Evolutionary conservation across 106 monocot genomes (phyloP).

Genomic region (Acorus calamus): DNA sequence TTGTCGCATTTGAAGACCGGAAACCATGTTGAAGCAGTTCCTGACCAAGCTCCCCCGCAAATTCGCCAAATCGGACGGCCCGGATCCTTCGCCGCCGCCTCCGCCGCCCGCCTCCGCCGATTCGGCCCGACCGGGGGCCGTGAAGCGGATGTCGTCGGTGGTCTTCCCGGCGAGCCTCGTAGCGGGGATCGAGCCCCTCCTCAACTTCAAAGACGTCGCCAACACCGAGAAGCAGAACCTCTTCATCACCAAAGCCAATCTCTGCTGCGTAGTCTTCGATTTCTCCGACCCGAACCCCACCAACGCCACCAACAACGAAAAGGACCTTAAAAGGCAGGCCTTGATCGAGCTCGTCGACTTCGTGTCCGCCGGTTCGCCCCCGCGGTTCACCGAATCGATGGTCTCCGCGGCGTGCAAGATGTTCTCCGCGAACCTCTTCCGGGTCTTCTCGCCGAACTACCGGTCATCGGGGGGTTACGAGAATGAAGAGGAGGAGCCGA

Average conservation of each 20-base stretch:
- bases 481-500: slow-evolving; percentile 76
- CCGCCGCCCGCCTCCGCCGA: slow-evolving; percentile 15
- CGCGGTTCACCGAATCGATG: slow-evolving; percentile 50
- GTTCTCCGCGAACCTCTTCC: slow-evolving; percentile 66
- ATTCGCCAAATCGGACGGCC: slow-evolving; percentile 29
- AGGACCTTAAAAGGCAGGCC: slow-evolving; percentile 60
- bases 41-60: slow-evolving; percentile 60
- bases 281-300: slow-evolving; percentile 50
- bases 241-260: slow-evolving; percentile 65
- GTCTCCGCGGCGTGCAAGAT: slow-evolving; percentile 65
- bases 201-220: slow-evolving; percentile 66
- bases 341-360: slow-evolving; percentile 62
- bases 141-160: slow-evolving; percentile 66
- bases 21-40: slow-evolving; percentile 79
- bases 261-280: slow-evolving; percentile 66
- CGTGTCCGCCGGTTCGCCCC: slow-evolving; percentile 21
- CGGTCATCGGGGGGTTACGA: slow-evolving; percentile 42
- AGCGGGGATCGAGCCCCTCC: slow-evolving; percentile 63
- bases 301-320: slow-evolving; percentile 36
- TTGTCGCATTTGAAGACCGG: neutral
- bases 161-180: slow-evolving; percentile 70
- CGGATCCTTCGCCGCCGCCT: slow-evolving; percentile 8
- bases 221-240: slow-evolving; percentile 51
- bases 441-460: slow-evolving; percentile 63
- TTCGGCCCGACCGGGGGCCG: slow-evolving; percentile 15